Evolutionary conservation across 2,329 filamentous ascomycete species (phyloP), one percentile per base, ranked within the genome.

Genomic region (Epichloe sibirici): DNA sequence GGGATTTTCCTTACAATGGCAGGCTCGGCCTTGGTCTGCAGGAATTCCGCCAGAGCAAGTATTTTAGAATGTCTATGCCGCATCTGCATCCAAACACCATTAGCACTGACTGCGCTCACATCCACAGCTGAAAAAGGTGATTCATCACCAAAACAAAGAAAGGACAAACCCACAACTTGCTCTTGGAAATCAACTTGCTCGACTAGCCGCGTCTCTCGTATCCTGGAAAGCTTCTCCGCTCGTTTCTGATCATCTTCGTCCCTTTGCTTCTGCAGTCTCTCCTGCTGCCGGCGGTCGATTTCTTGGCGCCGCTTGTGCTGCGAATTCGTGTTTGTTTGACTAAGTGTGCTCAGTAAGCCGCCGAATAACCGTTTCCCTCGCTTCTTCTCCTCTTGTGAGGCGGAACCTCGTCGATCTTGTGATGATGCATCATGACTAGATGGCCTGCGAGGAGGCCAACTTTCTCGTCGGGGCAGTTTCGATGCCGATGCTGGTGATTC

Each of bases 361-460:
- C 91, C 90, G 64, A 96, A 96, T 55, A 97, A 75, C 51, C 91
- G 80, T 67, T 87, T 85, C 23, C 88, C 87, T 39, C 91, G 85
- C 65, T 87, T 89, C 67, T 84, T 88, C 65, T 97, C 91, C 62
- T 94, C 86, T 53, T 82, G 66, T 6, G 61, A 62, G 40, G 63
- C 64, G 7, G 58, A 52, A 43, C 51, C 58, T 42, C 57, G 57
- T 51, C 62, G 57, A 51, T 64, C 61, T 13, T 12, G 42, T 17
- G 38, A 11, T 23, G 38, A 11, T 15, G 15, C 15, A 5, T 38
- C 39, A 21, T 43, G 47, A 12, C 43, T 51, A 15, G 51, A 52
- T 42, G 37, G 49, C 35, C 52, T 55, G 13, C 51, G 53, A n/a
- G 48, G 55, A 17, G 49, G 34, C n/a, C 45, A 21, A 34, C 50